Conservation (phyloP, 495 filamentous ascomycete genomes). For the Podospora tetraspora region DNA sequence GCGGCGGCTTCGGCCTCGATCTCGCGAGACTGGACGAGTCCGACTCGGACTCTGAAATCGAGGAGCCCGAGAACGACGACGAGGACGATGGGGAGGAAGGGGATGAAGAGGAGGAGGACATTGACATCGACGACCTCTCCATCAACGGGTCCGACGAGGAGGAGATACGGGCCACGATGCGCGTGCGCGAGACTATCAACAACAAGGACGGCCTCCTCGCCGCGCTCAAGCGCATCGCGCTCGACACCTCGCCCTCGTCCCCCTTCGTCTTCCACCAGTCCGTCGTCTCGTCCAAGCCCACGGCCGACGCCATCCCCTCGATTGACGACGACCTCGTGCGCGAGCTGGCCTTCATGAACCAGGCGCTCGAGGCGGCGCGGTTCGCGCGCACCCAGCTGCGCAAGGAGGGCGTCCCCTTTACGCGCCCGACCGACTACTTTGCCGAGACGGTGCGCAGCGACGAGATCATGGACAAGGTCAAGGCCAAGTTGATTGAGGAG, state of each 20-base stretch:
- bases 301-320: constrained; percentile 55
- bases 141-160: constrained; percentile 69
- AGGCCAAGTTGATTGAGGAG: constrained; percentile 86
- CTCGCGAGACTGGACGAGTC: constrained; percentile 33
- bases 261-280: constrained; percentile 53
- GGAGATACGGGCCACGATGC: constrained; percentile 64
- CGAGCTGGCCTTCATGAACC: constrained; percentile 90
- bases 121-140: constrained; percentile 72
- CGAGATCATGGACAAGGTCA: constrained; percentile 96
- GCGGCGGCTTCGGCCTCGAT: constrained; percentile 32
- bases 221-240: constrained; percentile 68
- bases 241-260: constrained; percentile 49
- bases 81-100: constrained; percentile 55
- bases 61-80: constrained; percentile 70
- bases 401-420: constrained; percentile 78
- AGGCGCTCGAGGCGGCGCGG: constrained; percentile 73
- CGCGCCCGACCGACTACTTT: constrained; percentile 88
- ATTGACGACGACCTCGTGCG: constrained; percentile 80
- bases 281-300: constrained; percentile 44
- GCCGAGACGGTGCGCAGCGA: constrained; percentile 98
- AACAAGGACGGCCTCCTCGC: constrained; percentile 80
- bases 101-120: constrained; percentile 62
- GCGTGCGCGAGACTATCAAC: constrained; percentile 95
- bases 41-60: constrained; percentile 40
- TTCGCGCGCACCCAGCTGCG: constrained; percentile 66